Conservation (phyloP, 2,329 filamentous ascomycete species). For the Xylaria hypoxylon region DNA sequence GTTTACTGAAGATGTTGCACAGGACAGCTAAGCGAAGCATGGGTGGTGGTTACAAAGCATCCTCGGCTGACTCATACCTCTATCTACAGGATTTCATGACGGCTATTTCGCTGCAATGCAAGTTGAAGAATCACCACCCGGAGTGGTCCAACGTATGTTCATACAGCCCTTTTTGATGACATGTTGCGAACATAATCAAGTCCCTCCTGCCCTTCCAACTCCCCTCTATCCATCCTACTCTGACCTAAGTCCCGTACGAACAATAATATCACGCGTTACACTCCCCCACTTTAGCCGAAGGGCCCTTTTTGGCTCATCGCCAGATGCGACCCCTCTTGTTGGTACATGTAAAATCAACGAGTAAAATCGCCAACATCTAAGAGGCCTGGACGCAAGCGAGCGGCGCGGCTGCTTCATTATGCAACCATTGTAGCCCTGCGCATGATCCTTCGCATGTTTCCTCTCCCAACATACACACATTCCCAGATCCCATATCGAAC, state of each 20-base stretch:
- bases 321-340: slow-evolving; percentile 1
- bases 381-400: neutral
- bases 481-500: neutral
- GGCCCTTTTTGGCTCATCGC: slow-evolving; percentile 5
- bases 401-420: neutral
- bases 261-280: slow-evolving; percentile 11
- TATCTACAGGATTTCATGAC: slow-evolving; percentile 77
- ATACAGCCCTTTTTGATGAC: slow-evolving; percentile 21
- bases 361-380: neutral
- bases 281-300: neutral
- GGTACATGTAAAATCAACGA: neutral
- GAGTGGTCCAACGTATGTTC: slow-evolving; percentile 78
- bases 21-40: neutral
- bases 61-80: slow-evolving; percentile 39
- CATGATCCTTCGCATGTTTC: neutral
- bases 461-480: neutral
- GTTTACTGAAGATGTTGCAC: slow-evolving; percentile 11
- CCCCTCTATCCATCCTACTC: neutral
- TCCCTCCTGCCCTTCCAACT: neutral
- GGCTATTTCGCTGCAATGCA: slow-evolving; percentile 74
- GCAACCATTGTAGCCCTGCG: neutral
- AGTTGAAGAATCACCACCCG: slow-evolving; percentile 76
- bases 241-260: neutral
- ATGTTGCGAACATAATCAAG: slow-evolving; percentile 28
- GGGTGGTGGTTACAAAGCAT: slow-evolving; percentile 7